phyloP scores from a whole-genome alignment of 495 filamentous ascomycete genomes.

The Penicillium paradoxum region DNA sequence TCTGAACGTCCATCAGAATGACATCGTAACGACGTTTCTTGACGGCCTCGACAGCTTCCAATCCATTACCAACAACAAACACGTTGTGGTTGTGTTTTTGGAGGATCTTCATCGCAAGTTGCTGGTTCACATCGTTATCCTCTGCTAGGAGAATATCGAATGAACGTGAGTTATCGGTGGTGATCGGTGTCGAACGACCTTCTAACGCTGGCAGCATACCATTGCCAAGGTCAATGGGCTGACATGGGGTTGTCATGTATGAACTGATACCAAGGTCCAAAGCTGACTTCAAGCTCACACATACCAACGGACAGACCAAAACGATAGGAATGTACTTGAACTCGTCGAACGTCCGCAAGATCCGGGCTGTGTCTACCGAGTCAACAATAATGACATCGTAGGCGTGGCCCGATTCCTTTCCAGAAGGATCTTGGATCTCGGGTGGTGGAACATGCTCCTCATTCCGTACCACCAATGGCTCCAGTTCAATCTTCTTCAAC shows the following conservation, averaged over 20 bases:
- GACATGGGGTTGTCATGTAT: slow-evolving; percentile 97
- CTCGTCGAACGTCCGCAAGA: slow-evolving; percentile 79
- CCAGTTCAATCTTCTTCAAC: slow-evolving; percentile 72
- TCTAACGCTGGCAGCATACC: slow-evolving; percentile 98
- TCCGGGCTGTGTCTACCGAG: slow-evolving; percentile 81
- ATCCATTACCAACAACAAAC: slow-evolving; percentile 91
- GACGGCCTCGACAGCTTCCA: slow-evolving; percentile 85
- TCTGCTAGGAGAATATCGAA: slow-evolving; percentile 96
- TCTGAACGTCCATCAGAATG: slow-evolving; percentile 98
- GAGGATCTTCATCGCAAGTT: slow-evolving; percentile 92
- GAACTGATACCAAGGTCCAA: slow-evolving; percentile 95
- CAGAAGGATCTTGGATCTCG: slow-evolving; percentile 52
- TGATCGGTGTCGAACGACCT: slow-evolving; percentile 84
- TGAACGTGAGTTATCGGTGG: slow-evolving; percentile 89
- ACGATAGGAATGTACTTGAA: slow-evolving; percentile 99
- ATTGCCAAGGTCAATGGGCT: slow-evolving; percentile 93
- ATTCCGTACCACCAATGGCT: slow-evolving; percentile 74
- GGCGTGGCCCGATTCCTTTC: slow-evolving; percentile 56
- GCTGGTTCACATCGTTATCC: slow-evolving; percentile 97
- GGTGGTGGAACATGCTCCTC: slow-evolving; percentile 54
- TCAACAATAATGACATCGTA: slow-evolving; percentile 99
- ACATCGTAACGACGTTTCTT: slow-evolving; percentile 90
- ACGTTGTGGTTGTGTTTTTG: slow-evolving; percentile 98
- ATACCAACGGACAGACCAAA: slow-evolving; percentile 82
- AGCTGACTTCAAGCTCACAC: slow-evolving; percentile 89